These are phyloP conservation scores for Cocos nucifera DNA, from an alignment of 176 grass and related monocot species.

Conservation along the genomic window DNA sequence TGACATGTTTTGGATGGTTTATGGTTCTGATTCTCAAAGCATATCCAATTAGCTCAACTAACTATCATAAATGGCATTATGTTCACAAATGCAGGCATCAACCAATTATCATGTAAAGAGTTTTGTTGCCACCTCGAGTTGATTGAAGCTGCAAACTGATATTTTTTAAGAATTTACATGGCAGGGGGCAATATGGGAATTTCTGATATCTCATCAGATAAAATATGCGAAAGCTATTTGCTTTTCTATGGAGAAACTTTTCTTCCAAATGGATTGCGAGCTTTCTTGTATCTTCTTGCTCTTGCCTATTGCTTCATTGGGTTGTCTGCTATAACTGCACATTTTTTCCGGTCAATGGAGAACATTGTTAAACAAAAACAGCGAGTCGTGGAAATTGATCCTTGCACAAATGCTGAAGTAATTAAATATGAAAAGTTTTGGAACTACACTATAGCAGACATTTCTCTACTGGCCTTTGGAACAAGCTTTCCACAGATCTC, in stretches of 20 bases:
- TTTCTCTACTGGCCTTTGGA: slow-evolving; percentile 79
- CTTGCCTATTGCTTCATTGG: slow-evolving; percentile 77
- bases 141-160: no score
- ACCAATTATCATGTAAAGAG: no score
- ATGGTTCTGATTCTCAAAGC: no score
- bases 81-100: no score
- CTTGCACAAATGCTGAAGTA: slow-evolving; percentile 15
- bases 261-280: slow-evolving; percentile 33
- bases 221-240: slow-evolving; percentile 36
- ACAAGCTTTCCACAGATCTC: slow-evolving; percentile 97
- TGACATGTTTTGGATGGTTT: no score
- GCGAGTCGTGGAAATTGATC: slow-evolving; percentile 35
- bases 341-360: slow-evolving; percentile 88
- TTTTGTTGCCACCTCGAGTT: no score
- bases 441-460: slow-evolving; percentile 84
- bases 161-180: not conserved
- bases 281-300: slow-evolving; percentile 33
- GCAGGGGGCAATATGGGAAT: not conserved
- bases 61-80: no score
- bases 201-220: not conserved
- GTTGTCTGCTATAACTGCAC: slow-evolving; percentile 52
- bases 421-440: slow-evolving; percentile 62
- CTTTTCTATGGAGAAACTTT: slow-evolving; percentile 42
- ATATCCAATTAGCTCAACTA: no score
- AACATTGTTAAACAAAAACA: slow-evolving; percentile 49